A percentile compares a stretch with the other conserved stretches of the same genome.
phyloP scores from a whole-genome alignment of 2,329 filamentous ascomycete species.

The Fusarium xylarioides region DNA sequence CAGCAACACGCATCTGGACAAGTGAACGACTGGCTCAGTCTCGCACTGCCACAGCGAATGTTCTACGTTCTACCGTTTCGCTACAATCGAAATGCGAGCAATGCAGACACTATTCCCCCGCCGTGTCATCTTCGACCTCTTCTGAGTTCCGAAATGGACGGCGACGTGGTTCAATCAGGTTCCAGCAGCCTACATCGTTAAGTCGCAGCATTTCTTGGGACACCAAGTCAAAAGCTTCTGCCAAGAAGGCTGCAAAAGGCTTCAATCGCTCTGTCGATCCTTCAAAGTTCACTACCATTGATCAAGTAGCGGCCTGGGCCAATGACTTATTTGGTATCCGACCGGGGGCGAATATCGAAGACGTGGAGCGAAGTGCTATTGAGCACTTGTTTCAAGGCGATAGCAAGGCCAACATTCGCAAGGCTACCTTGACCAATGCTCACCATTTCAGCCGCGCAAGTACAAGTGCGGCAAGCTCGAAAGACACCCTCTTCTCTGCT shows the following conservation, averaged over 20 bases:
- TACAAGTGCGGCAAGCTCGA: constrained; percentile 31
- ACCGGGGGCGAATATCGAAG: constrained; percentile 54
- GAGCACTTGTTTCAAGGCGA: constrained; percentile 54
- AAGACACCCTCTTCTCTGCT: constrained; percentile 36
- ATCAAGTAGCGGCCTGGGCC: constrained; percentile 49
- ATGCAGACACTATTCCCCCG: constrained; percentile 59
- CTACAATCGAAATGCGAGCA: constrained; percentile 36
- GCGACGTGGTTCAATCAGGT: constrained; percentile 54
- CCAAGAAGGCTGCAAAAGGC: constrained; percentile 54
- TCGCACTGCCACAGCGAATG: constrained; percentile 10
- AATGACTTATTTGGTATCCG: constrained; percentile 51
- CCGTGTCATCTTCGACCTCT: constrained; percentile 56
- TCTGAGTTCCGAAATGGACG: constrained; percentile 54
- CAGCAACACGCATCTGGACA: constrained; percentile 42
- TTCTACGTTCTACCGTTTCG: constrained; percentile 17
- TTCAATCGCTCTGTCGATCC: constrained; percentile 50
- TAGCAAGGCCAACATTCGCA: constrained; percentile 43
- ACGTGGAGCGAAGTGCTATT: constrained; percentile 56
- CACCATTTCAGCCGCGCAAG: constrained; percentile 44
- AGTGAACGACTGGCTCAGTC: constrained; percentile 42
- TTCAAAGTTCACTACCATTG: constrained; percentile 48
- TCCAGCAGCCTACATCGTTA: constrained; percentile 57
- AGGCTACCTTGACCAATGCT: constrained; percentile 46
- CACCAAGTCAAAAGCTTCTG: constrained; percentile 49
- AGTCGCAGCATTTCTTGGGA: constrained; percentile 59